Percentiles rank a stretch among this genome's conserved stretches.
Conservation (phyloP, 768 basidiomycete species). For the Macrolepiota fuliginosa region DNA sequence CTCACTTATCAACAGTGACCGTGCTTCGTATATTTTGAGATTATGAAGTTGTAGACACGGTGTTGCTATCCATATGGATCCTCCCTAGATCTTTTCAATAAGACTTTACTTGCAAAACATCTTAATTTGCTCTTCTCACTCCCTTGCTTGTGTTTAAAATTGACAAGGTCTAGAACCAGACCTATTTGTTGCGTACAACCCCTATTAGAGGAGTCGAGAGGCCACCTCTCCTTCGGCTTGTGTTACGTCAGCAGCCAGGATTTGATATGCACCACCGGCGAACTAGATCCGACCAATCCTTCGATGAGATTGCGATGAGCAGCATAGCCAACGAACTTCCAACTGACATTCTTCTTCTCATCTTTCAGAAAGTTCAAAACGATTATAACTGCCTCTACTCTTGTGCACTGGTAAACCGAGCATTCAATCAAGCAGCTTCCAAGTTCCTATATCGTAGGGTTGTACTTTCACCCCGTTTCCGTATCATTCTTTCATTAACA, state of each 20-base stretch:
- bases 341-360: conserved; percentile 33
- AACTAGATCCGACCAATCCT: neutral
- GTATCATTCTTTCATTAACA: conserved; percentile 28
- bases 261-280: neutral
- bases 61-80: neutral
- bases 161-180: neutral
- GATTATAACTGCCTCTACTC: conserved; percentile 34
- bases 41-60: neutral
- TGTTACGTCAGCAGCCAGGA: conserved; percentile 8
- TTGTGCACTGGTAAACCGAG: conserved; percentile 44
- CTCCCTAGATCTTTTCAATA: neutral
- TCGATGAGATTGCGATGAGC: neutral
- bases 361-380: conserved; percentile 30
- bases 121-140: neutral
- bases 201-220: neutral
- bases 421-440: conserved; percentile 44
- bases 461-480: conserved; percentile 36
- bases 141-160: neutral
- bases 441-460: conserved; percentile 44
- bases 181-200: neutral
- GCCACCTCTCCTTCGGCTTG: neutral
- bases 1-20: neutral
- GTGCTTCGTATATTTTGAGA: neutral
- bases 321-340: conserved; percentile 16
- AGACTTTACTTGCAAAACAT: neutral